phyloP scores from a whole-genome alignment of 768 basidiomycete genomes.

The Rhodotorula kratochvilovae region DNA sequence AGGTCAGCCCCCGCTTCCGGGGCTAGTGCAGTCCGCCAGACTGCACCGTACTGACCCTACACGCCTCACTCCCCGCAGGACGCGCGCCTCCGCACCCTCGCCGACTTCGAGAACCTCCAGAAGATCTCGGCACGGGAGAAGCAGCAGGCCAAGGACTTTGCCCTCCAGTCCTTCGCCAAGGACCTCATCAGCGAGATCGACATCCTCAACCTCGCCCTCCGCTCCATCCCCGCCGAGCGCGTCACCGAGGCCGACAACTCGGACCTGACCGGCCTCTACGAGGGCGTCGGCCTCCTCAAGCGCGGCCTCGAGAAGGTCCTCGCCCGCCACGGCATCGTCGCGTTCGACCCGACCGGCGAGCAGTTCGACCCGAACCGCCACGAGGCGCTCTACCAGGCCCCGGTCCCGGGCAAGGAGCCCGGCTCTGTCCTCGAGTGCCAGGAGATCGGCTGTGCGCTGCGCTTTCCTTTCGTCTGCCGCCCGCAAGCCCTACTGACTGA shows the following conservation, averaged over 20 bases:
- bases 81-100: slow-evolving; percentile 83
- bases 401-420: slow-evolving; percentile 77
- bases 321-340: slow-evolving; percentile 83
- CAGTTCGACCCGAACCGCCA: slow-evolving; percentile 91
- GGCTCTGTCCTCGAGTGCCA: slow-evolving; percentile 87
- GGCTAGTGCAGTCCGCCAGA: background rate
- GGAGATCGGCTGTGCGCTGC: slow-evolving; percentile 52
- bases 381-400: slow-evolving; percentile 90
- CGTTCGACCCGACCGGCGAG: slow-evolving; percentile 87
- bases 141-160: slow-evolving; percentile 86
- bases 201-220: slow-evolving; percentile 73
- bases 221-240: slow-evolving; percentile 56
- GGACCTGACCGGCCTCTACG: slow-evolving; percentile 55
- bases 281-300: slow-evolving; percentile 87
- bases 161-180: slow-evolving; percentile 79
- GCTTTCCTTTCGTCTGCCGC: background rate
- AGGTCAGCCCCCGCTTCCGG: slow-evolving; percentile 54
- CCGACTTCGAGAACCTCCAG: slow-evolving; percentile 92
- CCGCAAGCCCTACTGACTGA: background rate
- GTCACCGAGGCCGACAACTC: slow-evolving; percentile 34
- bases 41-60: background rate
- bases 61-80: slow-evolving; percentile 54
- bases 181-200: slow-evolving; percentile 58
- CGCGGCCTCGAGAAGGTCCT: slow-evolving; percentile 82
- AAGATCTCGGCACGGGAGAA: slow-evolving; percentile 86